Conservation (phyloP, 352 stramenopile genomes). For the Globisporangium heterothallicum region DNA sequence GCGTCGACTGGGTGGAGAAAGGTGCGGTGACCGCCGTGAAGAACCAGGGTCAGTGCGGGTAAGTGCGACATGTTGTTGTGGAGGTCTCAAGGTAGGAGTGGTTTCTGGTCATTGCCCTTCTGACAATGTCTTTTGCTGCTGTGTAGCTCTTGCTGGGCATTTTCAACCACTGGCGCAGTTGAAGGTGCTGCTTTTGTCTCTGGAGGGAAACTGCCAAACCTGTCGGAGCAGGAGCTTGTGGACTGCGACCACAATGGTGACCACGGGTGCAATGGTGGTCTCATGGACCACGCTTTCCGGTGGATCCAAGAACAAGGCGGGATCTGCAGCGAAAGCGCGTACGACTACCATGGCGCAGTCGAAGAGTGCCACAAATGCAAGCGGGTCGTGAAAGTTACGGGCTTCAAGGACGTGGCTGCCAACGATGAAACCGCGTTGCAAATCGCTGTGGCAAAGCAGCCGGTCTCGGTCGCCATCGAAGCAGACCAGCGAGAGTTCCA, state of each 20-base stretch:
- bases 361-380: constrained; percentile 27
- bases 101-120: background rate
- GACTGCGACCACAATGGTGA: constrained; percentile 81
- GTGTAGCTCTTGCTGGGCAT: constrained; percentile 94
- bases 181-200: constrained; percentile 88
- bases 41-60: constrained; percentile 94
- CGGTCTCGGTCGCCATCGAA: constrained; percentile 92
- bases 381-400: constrained; percentile 29
- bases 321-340: constrained; percentile 72
- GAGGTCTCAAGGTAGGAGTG: background rate
- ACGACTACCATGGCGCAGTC: constrained; percentile 64
- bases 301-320: constrained; percentile 81
- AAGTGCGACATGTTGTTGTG: background rate
- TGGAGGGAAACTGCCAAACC: constrained; percentile 56
- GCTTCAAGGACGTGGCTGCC: constrained; percentile 59
- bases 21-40: constrained; percentile 64
- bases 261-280: constrained; percentile 89
- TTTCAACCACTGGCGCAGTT: constrained; percentile 88
- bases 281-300: constrained; percentile 87
- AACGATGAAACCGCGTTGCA: constrained; percentile 68
- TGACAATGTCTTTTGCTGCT: constrained; percentile 7
- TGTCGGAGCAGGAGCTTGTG: constrained; percentile 92
- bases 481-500: constrained; percentile 94
- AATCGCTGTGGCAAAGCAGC: constrained; percentile 87
- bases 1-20: constrained; percentile 33